phyloP scores from a whole-genome alignment of 1,284 basidiomycete genomes.

The Pascua sp. region DNA sequence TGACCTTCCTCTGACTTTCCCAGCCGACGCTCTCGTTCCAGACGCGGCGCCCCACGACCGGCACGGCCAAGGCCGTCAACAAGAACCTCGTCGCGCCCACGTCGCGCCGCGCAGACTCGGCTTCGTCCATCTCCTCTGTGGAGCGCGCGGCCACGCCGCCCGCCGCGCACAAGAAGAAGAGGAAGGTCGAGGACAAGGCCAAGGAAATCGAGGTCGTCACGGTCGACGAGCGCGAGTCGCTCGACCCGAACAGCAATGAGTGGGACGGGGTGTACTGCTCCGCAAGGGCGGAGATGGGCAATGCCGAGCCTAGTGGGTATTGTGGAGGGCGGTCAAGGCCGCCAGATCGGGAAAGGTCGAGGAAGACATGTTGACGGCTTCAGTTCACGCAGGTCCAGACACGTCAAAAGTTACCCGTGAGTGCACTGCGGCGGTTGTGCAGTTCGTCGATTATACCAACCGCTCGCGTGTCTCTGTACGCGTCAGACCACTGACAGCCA shows the following conservation, averaged over 20 bases:
- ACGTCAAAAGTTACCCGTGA: constrained; percentile 44
- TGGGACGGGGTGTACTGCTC: constrained; percentile 56
- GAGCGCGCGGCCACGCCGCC: not conserved
- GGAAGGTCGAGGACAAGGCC: constrained; percentile 3
- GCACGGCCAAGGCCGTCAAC: constrained; percentile 7
- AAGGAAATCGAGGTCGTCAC: not conserved
- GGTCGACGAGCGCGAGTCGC: constrained; percentile 16
- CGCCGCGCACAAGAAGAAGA: constrained; percentile 3
- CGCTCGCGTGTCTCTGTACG: constrained; percentile 49
- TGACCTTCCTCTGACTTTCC: not conserved
- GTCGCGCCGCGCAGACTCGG: constrained; percentile 4
- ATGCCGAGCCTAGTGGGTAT: constrained; percentile 60
- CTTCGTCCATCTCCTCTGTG: constrained; percentile 1
- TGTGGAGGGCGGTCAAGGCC: too few relatives aligned
- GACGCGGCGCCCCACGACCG: constrained; percentile 14
- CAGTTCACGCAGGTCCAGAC: constrained; percentile 42
- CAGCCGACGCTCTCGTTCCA: constrained; percentile 32
- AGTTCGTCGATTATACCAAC: not conserved
- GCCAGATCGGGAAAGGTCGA: too few relatives aligned
- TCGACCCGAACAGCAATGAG: constrained; percentile 54
- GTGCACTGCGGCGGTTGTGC: constrained; percentile 10
- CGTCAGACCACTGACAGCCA: constrained; percentile 55
- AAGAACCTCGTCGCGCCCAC: constrained; percentile 3
- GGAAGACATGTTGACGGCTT: not conserved
- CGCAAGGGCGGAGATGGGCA: constrained; percentile 58